phyloP scores from a whole-genome alignment of 106 monocot species.

The Acorus gramineus region DNA sequence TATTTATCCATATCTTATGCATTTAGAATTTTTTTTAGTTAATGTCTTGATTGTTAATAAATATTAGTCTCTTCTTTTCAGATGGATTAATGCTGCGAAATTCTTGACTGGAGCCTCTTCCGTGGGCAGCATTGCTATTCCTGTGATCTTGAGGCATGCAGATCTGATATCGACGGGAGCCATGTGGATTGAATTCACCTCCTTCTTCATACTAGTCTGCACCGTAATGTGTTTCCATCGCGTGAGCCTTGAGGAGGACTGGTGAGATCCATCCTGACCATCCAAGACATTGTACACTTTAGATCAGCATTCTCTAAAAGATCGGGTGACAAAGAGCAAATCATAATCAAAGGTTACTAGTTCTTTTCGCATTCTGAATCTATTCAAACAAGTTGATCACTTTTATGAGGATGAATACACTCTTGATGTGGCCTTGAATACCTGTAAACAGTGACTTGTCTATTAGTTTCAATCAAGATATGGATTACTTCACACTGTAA shows the following conservation, averaged over 20 bases:
- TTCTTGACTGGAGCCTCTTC: constrained; percentile 90
- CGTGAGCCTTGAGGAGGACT: constrained; percentile 87
- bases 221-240: constrained; percentile 87
- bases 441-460: too few relatives aligned
- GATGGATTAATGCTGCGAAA: constrained; percentile 87
- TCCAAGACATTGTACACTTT: too few relatives aligned
- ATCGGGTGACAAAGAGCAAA: too few relatives aligned
- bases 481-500: too few relatives aligned
- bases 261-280: constrained; percentile 10
- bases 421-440: too few relatives aligned
- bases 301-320: too few relatives aligned
- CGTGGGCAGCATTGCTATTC: constrained; percentile 88
- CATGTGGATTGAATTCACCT: constrained; percentile 90
- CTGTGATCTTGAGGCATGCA: constrained; percentile 77
- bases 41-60: neutral
- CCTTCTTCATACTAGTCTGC: constrained; percentile 82
- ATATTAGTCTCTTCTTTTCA: constrained; percentile 13
- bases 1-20: neutral
- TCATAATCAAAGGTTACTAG: too few relatives aligned
- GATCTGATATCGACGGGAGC: constrained; percentile 79
- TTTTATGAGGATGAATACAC: too few relatives aligned
- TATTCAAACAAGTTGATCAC: too few relatives aligned
- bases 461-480: too few relatives aligned
- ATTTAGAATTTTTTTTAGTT: neutral
- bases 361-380: too few relatives aligned